Evolutionary conservation across 129 eudicot species (phyloP), one percentile per base, ranked within the genome.

Genomic region (Helichrysum umbraculigerum): DNA sequence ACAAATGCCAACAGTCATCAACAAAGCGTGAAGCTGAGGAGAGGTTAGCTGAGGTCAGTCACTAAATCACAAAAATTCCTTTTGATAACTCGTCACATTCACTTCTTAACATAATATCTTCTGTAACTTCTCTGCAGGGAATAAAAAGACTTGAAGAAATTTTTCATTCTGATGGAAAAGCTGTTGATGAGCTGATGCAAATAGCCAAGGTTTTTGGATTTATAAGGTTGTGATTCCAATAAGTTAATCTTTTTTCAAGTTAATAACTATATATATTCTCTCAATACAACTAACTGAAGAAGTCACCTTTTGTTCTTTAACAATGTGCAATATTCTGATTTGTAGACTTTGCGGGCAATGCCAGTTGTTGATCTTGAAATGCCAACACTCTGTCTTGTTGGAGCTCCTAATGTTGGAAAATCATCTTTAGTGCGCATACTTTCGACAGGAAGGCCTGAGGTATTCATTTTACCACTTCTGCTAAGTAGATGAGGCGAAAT

Each of bases 351-450:
- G 79, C 86, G 98, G 66, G 93, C 96, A 73, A 91, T 94, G 98
- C 98, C 98, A 30, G 98, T 94, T 34, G 85, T 94, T 59, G 90
- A 94, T 83, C 84, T 94, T 79, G 90, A 91, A 82, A 87, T 87
- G 70, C 98, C 98, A 61, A 94, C 98, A 58, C 91, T 94, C 33
- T 91, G 97, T 78, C 98, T 94, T 79, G 96, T 94, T 76, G 98
- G 98, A 80, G 98, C 98, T 77, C 98, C 98, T 74, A 94, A 94
- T 85, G 98, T 94, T 44, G 98, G 98, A 72, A 94, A 94, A 78
- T 94, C 98, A 44, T 88, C 98, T 75, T 89, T 94, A 88, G 98
- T 94, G 54, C 97, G 93, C 58, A 66, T 90, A 29, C 93, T 94
- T 66, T 94, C 98, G 19, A 90, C 98, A 33, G 98, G 98, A 59